Percentiles rank a stretch among this genome's conserved stretches.
These are phyloP conservation scores for Sparassis latifolia DNA, from an alignment of 1,284 basidiomycete genomes.

Conservation along the genomic window DNA sequence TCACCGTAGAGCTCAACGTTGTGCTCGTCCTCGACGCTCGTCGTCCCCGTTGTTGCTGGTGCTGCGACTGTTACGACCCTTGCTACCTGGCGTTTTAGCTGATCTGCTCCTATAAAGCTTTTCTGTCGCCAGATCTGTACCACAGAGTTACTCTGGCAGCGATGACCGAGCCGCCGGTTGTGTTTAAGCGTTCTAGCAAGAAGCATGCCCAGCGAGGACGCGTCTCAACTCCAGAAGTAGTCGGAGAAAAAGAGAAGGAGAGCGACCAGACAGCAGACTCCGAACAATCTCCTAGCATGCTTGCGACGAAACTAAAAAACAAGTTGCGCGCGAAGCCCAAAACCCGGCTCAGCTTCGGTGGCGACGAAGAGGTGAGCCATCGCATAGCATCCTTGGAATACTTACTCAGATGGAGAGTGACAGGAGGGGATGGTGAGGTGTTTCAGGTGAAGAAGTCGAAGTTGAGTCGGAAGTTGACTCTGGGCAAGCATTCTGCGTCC, in stretches of 20 bases:
- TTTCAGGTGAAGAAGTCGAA: constrained; percentile 76
- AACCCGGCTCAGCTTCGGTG: constrained; percentile 77
- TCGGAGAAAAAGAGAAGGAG: constrained; percentile 29
- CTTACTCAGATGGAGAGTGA: constrained; percentile 17
- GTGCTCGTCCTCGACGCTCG: background rate
- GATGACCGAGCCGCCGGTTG: constrained; percentile 28
- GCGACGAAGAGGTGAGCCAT: constrained; percentile 62
- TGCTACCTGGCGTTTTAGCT: background rate
- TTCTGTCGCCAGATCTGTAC: too few relatives aligned
- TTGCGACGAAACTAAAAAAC: constrained; percentile 57
- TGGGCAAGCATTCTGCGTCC: constrained; percentile 43
- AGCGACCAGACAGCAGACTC: constrained; percentile 21
- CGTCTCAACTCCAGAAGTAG: constrained; percentile 18
- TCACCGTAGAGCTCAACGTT: background rate
- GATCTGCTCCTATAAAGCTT: too few relatives aligned
- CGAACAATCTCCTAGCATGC: constrained; percentile 42
- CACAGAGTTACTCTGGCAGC: background rate
- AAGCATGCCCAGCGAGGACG: constrained; percentile 48
- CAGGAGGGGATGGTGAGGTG: constrained; percentile 52
- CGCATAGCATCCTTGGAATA: constrained; percentile 12
- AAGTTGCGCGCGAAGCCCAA: constrained; percentile 56
- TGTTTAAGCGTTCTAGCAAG: constrained; percentile 52
- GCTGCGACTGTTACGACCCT: background rate
- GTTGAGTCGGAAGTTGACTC: constrained; percentile 57
- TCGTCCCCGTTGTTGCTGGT: background rate